phyloP scores from a whole-genome alignment of 257 asterid genomes.

The Fraxinus anomala region DNA sequence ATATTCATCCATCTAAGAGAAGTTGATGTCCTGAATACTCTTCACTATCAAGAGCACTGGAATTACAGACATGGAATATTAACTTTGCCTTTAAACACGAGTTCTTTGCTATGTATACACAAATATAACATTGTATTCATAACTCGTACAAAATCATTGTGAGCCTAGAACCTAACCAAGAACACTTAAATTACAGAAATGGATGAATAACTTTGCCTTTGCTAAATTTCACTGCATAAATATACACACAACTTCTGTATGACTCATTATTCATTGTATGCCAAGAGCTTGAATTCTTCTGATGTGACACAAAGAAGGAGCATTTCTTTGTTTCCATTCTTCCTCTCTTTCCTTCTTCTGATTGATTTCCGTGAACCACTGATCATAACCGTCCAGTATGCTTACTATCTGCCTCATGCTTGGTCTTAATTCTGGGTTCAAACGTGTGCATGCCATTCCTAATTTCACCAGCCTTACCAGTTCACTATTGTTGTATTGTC shows the following conservation, averaged over 20 bases:
- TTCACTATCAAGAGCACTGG: neutral
- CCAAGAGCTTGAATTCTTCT: slow-evolving; percentile 91
- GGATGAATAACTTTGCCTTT: neutral
- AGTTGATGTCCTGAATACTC: slow-evolving; percentile 1
- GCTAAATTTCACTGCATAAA: neutral
- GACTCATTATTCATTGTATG: slow-evolving; percentile 26
- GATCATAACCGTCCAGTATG: slow-evolving; percentile 80
- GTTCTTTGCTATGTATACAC: neutral
- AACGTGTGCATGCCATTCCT: slow-evolving; percentile 76
- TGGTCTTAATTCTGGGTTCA: slow-evolving; percentile 67
- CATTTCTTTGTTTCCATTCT: slow-evolving; percentile 77
- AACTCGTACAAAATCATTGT: neutral
- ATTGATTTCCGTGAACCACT: slow-evolving; percentile 50
- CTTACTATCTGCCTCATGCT: slow-evolving; percentile 80
- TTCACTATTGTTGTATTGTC: slow-evolving; percentile 56
- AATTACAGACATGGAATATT: slow-evolving; percentile 6
- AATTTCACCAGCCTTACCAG: slow-evolving; percentile 65
- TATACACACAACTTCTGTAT: neutral
- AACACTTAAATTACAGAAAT: neutral
- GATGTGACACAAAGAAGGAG: slow-evolving; percentile 52
- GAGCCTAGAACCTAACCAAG: slow-evolving; percentile 66
- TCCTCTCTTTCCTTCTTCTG: slow-evolving; percentile 50
- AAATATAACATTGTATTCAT: slow-evolving; percentile 8
- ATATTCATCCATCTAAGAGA: neutral
- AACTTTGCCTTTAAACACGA: neutral